These are phyloP conservation scores for Vitis riparia DNA, from an alignment of 164 flowering plant species.

Conservation along the genomic window DNA sequence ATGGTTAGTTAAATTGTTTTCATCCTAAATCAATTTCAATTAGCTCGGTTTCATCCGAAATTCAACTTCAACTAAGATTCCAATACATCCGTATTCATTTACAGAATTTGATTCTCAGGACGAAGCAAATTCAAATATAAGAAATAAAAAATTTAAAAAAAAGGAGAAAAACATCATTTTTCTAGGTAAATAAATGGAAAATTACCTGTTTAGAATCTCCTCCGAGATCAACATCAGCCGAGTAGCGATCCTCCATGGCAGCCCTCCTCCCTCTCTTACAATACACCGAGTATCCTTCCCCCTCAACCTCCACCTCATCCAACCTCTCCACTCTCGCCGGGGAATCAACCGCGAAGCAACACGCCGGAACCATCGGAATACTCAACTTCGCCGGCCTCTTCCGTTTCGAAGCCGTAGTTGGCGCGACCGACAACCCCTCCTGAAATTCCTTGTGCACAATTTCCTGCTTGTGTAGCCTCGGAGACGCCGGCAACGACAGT, in stretches of 20 bases:
- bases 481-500: conserved; percentile 4
- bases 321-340: conserved; percentile 11
- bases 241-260: conserved; percentile 57
- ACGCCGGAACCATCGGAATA: conserved; percentile 29
- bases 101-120: too few relatives aligned
- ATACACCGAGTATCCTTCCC: conserved; percentile 47
- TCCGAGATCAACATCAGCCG: conserved; percentile 30
- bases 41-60: too few relatives aligned
- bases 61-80: too few relatives aligned
- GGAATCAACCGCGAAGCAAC: conserved; percentile 11
- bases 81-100: too few relatives aligned
- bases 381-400: conserved; percentile 50
- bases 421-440: background rate
- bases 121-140: background rate
- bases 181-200: background rate
- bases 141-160: background rate
- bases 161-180: background rate
- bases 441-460: background rate
- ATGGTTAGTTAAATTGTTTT: too few relatives aligned
- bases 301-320: conserved; percentile 42
- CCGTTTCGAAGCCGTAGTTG: conserved; percentile 39
- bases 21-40: too few relatives aligned
- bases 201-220: conserved; percentile 48
- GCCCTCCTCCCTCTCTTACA: conserved; percentile 51
- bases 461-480: background rate